Base-by-base conservation (phyloP, 192 early-diverging fungal species). In the Coemansia biformis region DNA sequence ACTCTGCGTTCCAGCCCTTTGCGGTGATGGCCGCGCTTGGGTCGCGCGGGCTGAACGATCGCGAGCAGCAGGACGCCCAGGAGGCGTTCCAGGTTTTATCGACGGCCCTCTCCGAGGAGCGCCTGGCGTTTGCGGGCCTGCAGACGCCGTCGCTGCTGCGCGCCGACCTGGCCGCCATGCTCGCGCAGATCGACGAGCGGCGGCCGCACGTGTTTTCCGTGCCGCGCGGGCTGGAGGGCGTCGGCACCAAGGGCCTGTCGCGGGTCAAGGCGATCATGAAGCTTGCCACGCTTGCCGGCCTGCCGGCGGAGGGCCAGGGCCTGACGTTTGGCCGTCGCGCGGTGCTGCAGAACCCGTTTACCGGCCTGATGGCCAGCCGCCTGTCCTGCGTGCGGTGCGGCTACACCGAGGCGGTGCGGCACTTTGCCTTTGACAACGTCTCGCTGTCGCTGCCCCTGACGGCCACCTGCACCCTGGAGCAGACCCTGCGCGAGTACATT, bases 51-150 rank as follows among this genome's bases (percentile, higher is more conserved):
- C 59, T 88, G 26, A 78, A 82, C 40, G 83, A 83, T 43, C 78
- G 79, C 41, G 84, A 84, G 54, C 86, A 88, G 45, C 82, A 93
- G 75, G 91, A 94, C 51, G 91, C 91, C 8, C 89, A 94, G 62
- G 91, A 94, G 60, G 78, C 90, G 9, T 85, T 91, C 42, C 85
- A 90, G 54, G 70, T 89, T 0, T 79, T 94, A 1, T 87, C 86
- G 3, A 80, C 80, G 28, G 79, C 81, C 17, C 52, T 92, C 8
- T 80, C 81, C 14, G 72, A 78, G 12, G 88, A 94, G 50, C 56
- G 55, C 0, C 65, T 54, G 3, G 28, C 57, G 31, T 57, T 75
- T 48, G 26, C 59, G 9, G 38, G 37, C 8, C 35, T 64, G 47
- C 61, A 64, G 43, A 56, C 48, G 8, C 71, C 71, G 13, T 74